Conservation (phyloP, 495 filamentous ascomycete genomes). For the Trichoderma reesei region DNA sequence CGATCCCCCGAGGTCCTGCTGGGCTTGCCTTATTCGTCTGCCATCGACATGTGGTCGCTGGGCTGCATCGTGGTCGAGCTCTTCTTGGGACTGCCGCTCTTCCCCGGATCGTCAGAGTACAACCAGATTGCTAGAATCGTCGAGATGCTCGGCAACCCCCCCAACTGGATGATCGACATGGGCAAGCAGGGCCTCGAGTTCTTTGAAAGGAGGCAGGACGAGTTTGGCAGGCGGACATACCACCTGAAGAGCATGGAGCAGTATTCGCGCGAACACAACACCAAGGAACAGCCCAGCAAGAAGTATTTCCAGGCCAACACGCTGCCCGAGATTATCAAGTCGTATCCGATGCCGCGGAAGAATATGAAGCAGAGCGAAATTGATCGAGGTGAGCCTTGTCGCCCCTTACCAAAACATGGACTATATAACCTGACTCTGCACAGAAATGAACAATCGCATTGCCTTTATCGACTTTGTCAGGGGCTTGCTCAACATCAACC, state of each 20-base stretch:
- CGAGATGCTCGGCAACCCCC: slow-evolving; percentile 95
- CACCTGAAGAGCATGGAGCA: slow-evolving; percentile 95
- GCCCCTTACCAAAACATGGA: not conserved
- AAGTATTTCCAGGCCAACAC: slow-evolving; percentile 96
- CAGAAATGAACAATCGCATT: slow-evolving; percentile 95
- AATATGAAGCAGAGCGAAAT: slow-evolving; percentile 98
- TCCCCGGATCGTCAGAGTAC: slow-evolving; percentile 97
- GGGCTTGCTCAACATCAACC: slow-evolving; percentile 87
- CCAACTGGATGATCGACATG: slow-evolving; percentile 99
- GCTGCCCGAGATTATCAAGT: slow-evolving; percentile 91
- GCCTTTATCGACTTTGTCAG: slow-evolving; percentile 99
- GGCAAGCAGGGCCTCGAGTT: slow-evolving; percentile 97
- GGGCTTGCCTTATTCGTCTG: slow-evolving; percentile 92
- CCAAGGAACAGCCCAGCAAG: slow-evolving; percentile 98
- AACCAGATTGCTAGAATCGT: slow-evolving; percentile 96
- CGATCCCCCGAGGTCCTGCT: slow-evolving; percentile 92
- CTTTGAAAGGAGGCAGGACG: slow-evolving; percentile 85
- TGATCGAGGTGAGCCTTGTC: slow-evolving; percentile 65
- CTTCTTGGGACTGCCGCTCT: slow-evolving; percentile 88
- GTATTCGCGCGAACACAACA: slow-evolving; percentile 87
- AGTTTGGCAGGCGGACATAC: slow-evolving; percentile 84
- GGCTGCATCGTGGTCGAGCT: slow-evolving; percentile 98
- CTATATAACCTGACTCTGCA: not conserved
- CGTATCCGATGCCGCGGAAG: slow-evolving; percentile 95
- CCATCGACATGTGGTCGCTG: slow-evolving; percentile 99